Conservation (phyloP, 169 alveolate genomes). For the Amoebophrya sp. region DNA sequence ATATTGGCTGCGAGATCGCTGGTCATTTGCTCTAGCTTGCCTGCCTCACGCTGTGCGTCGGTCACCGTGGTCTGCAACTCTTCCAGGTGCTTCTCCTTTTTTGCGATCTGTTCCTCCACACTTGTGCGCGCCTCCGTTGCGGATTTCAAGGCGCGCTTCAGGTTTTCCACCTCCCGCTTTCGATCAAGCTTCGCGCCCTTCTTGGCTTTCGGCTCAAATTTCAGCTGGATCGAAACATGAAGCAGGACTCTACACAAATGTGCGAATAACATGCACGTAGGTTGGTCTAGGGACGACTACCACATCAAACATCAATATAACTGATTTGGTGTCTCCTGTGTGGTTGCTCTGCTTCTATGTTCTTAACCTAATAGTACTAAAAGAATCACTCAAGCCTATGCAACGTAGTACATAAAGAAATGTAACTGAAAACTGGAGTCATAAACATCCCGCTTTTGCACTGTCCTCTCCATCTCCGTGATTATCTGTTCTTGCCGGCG, state of each 20-base stretch:
- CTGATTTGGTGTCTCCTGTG: no score
- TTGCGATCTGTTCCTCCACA: neutral
- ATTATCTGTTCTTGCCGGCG: conserved; percentile 70
- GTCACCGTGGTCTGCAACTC: neutral
- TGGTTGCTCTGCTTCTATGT: no score
- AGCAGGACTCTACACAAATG: no score
- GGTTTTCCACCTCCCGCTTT: neutral
- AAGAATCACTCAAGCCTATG: no score
- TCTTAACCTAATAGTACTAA: no score
- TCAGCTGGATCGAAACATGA: neutral
- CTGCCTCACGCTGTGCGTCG: neutral
- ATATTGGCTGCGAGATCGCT: neutral
- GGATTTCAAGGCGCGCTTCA: neutral
- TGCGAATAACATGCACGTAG: no score
- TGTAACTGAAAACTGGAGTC: no score
- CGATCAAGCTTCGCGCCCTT: neutral
- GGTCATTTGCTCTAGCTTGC: neutral
- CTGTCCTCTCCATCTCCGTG: conserved; percentile 71
- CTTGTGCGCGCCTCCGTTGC: neutral
- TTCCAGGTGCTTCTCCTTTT: neutral
- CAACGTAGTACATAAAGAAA: no score
- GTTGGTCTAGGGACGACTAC: no score
- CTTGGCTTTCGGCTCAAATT: neutral
- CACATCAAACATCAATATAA: no score
- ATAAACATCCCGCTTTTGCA: conserved; percentile 72